Evolutionary conservation across 2,329 filamentous ascomycete species (phyloP).

Genomic region (Zymoseptoria brevis): DNA sequence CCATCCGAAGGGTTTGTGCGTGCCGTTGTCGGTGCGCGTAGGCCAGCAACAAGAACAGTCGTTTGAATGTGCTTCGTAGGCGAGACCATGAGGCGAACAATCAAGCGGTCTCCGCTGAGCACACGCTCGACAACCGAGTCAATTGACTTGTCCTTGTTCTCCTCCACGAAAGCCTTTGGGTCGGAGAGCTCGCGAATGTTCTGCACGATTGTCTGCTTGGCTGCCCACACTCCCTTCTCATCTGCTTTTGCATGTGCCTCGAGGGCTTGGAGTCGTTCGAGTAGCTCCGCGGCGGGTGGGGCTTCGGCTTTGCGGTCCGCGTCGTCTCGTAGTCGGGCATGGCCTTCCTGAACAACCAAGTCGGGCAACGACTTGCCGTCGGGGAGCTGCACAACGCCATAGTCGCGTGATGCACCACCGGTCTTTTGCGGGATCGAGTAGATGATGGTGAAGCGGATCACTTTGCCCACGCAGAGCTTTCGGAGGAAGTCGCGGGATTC

Average conservation of each 20-base stretch:
- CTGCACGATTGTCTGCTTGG: constrained; percentile 58
- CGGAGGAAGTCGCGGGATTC: constrained; percentile 91
- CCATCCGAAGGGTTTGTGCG: constrained; percentile 71
- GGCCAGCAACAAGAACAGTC: constrained; percentile 79
- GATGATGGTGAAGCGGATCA: constrained; percentile 72
- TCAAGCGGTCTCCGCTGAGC: constrained; percentile 80
- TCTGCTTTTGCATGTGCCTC: constrained; percentile 73
- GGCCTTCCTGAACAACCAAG: constrained; percentile 75
- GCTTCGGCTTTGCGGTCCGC: constrained; percentile 85
- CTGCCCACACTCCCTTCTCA: constrained; percentile 72
- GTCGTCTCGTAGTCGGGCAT: constrained; percentile 89
- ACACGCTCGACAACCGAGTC: constrained; percentile 81
- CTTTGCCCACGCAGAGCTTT: constrained; percentile 74
- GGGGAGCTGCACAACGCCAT: constrained; percentile 69
- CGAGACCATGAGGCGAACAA: constrained; percentile 70
- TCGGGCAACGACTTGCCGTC: constrained; percentile 74
- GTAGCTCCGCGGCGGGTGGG: constrained; percentile 59
- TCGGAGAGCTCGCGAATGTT: constrained; percentile 74
- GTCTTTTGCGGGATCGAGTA: constrained; percentile 70
- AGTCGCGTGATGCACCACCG: constrained; percentile 64
- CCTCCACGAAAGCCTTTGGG: constrained; percentile 64
- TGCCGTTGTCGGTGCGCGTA: constrained; percentile 84
- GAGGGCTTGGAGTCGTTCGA: constrained; percentile 69
- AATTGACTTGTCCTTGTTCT: constrained; percentile 77
- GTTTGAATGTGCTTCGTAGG: constrained; percentile 83